These are phyloP conservation scores for Fusarium pseudograminearum DNA, from an alignment of 2,329 filamentous ascomycete genomes.

Conservation along the genomic window DNA sequence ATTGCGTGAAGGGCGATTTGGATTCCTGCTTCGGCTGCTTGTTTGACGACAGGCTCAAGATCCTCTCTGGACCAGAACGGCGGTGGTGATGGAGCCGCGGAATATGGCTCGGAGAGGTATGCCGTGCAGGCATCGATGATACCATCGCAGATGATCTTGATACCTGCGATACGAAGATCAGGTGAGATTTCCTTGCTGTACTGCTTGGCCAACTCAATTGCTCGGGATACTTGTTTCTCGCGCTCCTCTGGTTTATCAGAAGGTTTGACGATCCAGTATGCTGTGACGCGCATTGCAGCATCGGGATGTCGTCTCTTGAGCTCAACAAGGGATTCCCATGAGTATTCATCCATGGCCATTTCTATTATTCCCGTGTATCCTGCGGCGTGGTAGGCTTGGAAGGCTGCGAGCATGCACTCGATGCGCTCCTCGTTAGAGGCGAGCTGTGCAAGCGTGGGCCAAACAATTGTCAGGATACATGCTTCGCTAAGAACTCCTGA, in stretches of 20 bases:
- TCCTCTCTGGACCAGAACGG: slow-evolving; percentile 67
- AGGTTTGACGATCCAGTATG: slow-evolving; percentile 69
- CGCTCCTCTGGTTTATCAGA: slow-evolving; percentile 55
- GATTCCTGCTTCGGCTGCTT: slow-evolving; percentile 63
- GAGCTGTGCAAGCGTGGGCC: slow-evolving; percentile 65
- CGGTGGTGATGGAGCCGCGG: slow-evolving; percentile 56
- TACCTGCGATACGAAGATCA: slow-evolving; percentile 65
- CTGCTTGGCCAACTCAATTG: slow-evolving; percentile 57
- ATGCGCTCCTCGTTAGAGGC: slow-evolving; percentile 62
- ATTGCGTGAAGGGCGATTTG: slow-evolving; percentile 74
- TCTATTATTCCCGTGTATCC: slow-evolving; percentile 69
- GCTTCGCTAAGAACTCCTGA: slow-evolving; percentile 66
- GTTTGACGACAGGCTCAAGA: slow-evolving; percentile 65
- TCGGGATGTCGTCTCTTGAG: slow-evolving; percentile 53
- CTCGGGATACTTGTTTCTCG: slow-evolving; percentile 62
- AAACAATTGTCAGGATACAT: slow-evolving; percentile 64
- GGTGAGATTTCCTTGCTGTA: slow-evolving; percentile 54
- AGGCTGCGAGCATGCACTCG: slow-evolving; percentile 60
- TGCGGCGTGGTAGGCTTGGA: slow-evolving; percentile 62
- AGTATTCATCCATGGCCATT: slow-evolving; percentile 71
- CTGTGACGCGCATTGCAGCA: slow-evolving; percentile 60
- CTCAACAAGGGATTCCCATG: slow-evolving; percentile 64
- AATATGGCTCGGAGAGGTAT: slow-evolving; percentile 68
- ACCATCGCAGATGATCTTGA: slow-evolving; percentile 73
- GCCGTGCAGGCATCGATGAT: slow-evolving; percentile 74